Conservation (phyloP, 441 rosid species). For the Pelargonium citronellum region DNA sequence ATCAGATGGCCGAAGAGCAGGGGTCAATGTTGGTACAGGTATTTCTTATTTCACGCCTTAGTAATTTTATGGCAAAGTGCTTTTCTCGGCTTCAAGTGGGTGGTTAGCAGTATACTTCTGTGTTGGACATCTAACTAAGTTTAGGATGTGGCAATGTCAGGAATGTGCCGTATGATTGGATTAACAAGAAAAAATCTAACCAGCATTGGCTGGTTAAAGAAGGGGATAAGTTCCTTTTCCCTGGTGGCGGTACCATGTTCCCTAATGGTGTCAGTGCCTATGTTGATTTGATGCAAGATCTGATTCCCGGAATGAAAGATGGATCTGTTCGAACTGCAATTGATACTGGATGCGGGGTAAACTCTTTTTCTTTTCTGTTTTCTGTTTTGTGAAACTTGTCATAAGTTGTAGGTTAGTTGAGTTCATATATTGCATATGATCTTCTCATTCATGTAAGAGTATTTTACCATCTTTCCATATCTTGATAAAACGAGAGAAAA, state of each 20-base stretch:
- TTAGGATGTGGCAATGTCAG: constrained; percentile 37
- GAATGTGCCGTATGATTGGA: constrained; percentile 97
- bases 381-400: background rate
- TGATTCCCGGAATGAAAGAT: constrained; percentile 89
- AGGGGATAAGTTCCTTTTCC: constrained; percentile 85
- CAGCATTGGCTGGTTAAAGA: constrained; percentile 90
- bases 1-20: constrained; percentile 94
- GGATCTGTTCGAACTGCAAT: constrained; percentile 88
- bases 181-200: constrained; percentile 86
- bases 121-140: background rate
- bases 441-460: no score
- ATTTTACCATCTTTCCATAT: no score
- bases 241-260: constrained; percentile 99
- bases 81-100: constrained; percentile 6
- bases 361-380: constrained; percentile 17
- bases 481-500: no score
- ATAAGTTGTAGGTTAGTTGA: background rate
- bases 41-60: background rate
- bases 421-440: no score
- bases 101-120: no score
- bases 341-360: constrained; percentile 97
- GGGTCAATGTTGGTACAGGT: constrained; percentile 92
- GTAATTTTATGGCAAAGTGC: background rate
- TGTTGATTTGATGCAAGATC: constrained; percentile 84
- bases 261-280: constrained; percentile 87